Evolutionary conservation across 257 asterid species (phyloP).

Genomic region (Petunia secreta): DNA sequence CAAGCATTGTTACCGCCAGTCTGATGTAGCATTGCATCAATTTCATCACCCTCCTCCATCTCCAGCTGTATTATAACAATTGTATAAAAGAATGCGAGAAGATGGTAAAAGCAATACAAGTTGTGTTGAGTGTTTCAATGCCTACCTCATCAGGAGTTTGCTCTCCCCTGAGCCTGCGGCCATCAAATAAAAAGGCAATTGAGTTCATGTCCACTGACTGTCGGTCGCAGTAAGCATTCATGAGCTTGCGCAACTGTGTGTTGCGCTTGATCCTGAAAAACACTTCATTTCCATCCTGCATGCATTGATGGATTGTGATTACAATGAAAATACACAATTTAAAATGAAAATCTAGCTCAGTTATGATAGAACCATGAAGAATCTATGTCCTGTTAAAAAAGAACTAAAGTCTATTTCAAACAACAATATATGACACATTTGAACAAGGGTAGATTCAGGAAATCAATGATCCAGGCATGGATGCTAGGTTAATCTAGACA

Average conservation of each 20-base stretch:
- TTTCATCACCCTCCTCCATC: constrained; percentile 42
- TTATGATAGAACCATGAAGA: background rate
- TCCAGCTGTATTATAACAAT: constrained; percentile 33
- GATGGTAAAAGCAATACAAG: background rate
- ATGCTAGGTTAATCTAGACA: background rate
- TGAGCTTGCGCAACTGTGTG: constrained; percentile 69
- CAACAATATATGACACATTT: background rate
- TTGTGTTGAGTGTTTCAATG: background rate
- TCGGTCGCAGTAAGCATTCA: constrained; percentile 73
- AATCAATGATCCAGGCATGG: background rate
- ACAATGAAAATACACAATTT: background rate
- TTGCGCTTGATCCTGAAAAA: constrained; percentile 70
- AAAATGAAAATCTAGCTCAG: background rate
- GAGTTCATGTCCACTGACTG: constrained; percentile 59
- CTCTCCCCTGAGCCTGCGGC: constrained; percentile 49
- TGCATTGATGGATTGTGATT: background rate
- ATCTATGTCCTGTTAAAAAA: background rate
- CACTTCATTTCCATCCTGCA: constrained; percentile 46
- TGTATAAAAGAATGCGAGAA: constrained; percentile 1
- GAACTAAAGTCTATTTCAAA: background rate
- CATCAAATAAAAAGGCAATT: constrained; percentile 66
- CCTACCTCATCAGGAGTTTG: constrained; percentile 59
- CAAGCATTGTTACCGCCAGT: constrained; percentile 27
- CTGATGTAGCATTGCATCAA: constrained; percentile 44
- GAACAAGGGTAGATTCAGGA: background rate